A percentile compares a stretch with the other conserved stretches of the same genome.
Evolutionary conservation across 2,329 filamentous ascomycete genomes (phyloP).

Genomic region (Orbilia oligospora): DNA sequence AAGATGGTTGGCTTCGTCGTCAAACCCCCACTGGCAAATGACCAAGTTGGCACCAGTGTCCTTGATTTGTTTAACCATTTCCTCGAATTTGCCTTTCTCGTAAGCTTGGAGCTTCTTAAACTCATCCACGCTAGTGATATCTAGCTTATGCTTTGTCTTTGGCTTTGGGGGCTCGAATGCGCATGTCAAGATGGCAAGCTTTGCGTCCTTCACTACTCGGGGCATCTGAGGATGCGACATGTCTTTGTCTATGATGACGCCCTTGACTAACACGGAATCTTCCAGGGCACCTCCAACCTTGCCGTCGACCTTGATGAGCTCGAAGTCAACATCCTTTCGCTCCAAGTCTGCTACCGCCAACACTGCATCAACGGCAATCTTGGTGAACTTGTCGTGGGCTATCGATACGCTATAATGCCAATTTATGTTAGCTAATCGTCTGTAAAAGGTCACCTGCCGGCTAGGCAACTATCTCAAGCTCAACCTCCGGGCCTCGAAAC

Average conservation of each 20-base stretch:
- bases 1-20: constrained; percentile 98
- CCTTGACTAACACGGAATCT: constrained; percentile 94
- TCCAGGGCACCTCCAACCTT: constrained; percentile 96
- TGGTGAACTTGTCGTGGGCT: constrained; percentile 96
- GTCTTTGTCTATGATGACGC: constrained; percentile 99
- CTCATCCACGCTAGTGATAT: constrained; percentile 96
- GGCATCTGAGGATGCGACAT: constrained; percentile 99
- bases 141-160: constrained; percentile 99
- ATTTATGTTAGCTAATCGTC: constrained; percentile 60
- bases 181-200: constrained; percentile 96
- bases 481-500: constrained; percentile 12
- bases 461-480: constrained; percentile 8
- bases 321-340: constrained; percentile 97
- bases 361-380: constrained; percentile 97
- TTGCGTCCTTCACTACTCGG: constrained; percentile 92
- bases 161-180: constrained; percentile 99
- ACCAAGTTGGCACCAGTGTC: constrained; percentile 95
- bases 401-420: constrained; percentile 79
- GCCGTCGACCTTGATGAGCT: constrained; percentile 98
- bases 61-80: constrained; percentile 99
- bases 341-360: constrained; percentile 96
- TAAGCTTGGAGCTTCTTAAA: constrained; percentile 98
- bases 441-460: constrained; percentile 15
- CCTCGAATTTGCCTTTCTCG: constrained; percentile 94
- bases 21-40: constrained; percentile 99